Evolutionary conservation across 768 basidiomycete species (phyloP).

Genomic region (Tulasnella sp.): DNA sequence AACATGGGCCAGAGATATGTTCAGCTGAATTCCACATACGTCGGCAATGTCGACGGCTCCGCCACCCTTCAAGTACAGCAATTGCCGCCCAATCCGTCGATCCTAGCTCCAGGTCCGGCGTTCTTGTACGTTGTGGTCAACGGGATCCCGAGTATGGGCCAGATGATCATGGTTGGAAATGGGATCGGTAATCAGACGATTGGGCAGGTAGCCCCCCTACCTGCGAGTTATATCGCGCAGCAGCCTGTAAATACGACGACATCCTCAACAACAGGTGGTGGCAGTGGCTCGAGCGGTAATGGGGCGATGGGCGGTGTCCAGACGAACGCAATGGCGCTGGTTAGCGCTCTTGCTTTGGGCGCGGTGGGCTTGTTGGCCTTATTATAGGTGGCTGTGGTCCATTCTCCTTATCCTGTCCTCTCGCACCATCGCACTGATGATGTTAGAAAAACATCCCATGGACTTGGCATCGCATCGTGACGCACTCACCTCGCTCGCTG

Average conservation of each 20-base stretch:
- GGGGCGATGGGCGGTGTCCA: no score
- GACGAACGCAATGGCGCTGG: no score
- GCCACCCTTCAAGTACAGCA: constrained; percentile 74
- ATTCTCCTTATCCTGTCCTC: no score
- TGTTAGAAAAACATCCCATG: no score
- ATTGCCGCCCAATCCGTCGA: constrained; percentile 69
- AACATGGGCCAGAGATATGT: constrained; percentile 78
- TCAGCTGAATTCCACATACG: constrained; percentile 79
- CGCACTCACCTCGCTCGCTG: no score
- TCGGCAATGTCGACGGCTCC: constrained; percentile 64
- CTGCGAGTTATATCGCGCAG: constrained; percentile 23
- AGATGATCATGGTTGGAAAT: constrained; percentile 65
- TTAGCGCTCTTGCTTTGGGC: no score
- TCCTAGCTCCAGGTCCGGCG: constrained; percentile 84
- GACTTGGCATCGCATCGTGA: no score
- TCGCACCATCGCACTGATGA: no score
- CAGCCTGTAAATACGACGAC: no score
- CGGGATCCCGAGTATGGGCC: constrained; percentile 75
- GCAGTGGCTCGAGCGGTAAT: background rate
- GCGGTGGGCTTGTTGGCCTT: no score
- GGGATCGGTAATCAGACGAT: constrained; percentile 71
- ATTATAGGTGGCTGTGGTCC: no score
- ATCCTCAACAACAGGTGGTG: background rate
- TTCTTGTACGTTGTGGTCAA: constrained; percentile 73
- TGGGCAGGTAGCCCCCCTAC: constrained; percentile 35